Conservation (phyloP, 1,284 basidiomycete species). For the Puccinia triticina region DNA sequence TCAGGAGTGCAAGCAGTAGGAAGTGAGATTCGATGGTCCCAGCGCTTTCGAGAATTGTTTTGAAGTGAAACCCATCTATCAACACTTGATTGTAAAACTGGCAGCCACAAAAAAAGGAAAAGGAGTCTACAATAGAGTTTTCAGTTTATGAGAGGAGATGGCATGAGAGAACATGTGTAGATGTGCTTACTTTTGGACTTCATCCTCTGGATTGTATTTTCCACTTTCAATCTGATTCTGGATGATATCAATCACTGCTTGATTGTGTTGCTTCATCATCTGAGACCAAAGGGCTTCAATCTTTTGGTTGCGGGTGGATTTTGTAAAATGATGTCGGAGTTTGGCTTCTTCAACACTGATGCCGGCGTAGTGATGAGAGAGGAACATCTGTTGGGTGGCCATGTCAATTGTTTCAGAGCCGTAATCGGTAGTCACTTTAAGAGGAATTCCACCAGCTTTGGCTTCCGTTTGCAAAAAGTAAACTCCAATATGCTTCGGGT, state of each 20-base stretch:
- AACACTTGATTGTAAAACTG: background rate
- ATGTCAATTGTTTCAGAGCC: slow-evolving; percentile 23
- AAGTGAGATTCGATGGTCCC: background rate
- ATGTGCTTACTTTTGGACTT: slow-evolving; percentile 5
- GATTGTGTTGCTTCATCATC: slow-evolving; percentile 19
- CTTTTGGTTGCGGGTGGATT: slow-evolving; percentile 32
- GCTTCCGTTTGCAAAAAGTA: slow-evolving; percentile 19
- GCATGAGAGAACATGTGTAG: too few relatives aligned
- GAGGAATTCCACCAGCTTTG: background rate
- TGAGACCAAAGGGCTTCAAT: slow-evolving; percentile 32
- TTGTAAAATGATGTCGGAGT: slow-evolving; percentile 10
- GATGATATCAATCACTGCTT: background rate
- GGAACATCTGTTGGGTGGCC: slow-evolving; percentile 8
- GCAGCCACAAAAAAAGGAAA: background rate
- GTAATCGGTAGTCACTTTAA: background rate
- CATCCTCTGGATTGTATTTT: background rate
- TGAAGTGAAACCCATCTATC: slow-evolving; percentile 4
- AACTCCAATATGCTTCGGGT: background rate
- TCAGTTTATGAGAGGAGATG: background rate
- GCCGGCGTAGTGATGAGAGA: background rate
- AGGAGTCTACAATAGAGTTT: background rate
- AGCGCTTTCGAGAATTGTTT: background rate
- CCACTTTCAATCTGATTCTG: background rate
- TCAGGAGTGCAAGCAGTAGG: slow-evolving; percentile 8
- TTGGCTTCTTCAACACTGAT: slow-evolving; percentile 5